Conservation (phyloP, 2,329 filamentous ascomycete genomes). For the Fonsecaea nubica region DNA sequence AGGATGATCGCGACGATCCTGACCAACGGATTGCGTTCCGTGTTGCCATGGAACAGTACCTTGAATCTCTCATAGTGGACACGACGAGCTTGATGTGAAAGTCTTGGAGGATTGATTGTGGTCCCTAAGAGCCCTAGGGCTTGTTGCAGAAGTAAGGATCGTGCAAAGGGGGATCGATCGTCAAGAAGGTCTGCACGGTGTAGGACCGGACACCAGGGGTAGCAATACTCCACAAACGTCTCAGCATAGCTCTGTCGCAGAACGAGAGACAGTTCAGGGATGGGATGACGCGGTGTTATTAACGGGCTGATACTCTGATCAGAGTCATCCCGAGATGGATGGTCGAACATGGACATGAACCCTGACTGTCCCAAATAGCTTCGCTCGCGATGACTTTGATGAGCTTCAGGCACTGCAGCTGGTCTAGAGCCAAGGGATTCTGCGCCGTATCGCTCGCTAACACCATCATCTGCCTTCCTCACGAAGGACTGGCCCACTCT, state of each 20-base stretch:
- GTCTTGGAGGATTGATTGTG: slow-evolving; percentile 52
- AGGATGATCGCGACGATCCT: slow-evolving; percentile 49
- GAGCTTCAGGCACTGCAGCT: background rate
- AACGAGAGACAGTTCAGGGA: background rate
- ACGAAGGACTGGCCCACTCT: background rate
- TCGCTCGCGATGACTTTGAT: background rate
- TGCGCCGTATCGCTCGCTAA: background rate
- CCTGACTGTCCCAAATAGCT: slow-evolving; percentile 13
- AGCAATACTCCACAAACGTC: slow-evolving; percentile 10
- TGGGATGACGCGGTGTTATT: background rate
- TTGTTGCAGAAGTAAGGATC: slow-evolving; percentile 41
- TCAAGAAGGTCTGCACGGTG: slow-evolving; percentile 44
- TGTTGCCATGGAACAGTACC: slow-evolving; percentile 51
- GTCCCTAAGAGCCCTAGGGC: slow-evolving; percentile 51
- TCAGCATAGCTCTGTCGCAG: slow-evolving; percentile 12
- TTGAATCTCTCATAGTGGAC: slow-evolving; percentile 51
- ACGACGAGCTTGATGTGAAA: slow-evolving; percentile 49
- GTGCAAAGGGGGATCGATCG: slow-evolving; percentile 40
- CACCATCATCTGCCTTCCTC: background rate
- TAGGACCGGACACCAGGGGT: slow-evolving; percentile 32
- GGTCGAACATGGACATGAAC: slow-evolving; percentile 15
- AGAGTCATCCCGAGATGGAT: background rate
- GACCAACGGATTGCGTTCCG: slow-evolving; percentile 49
- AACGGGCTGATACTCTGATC: slow-evolving; percentile 6
- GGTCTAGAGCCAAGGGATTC: background rate